phyloP scores from a whole-genome alignment of 208 protist genomes.

The Trypanosoma congolense region DNA sequence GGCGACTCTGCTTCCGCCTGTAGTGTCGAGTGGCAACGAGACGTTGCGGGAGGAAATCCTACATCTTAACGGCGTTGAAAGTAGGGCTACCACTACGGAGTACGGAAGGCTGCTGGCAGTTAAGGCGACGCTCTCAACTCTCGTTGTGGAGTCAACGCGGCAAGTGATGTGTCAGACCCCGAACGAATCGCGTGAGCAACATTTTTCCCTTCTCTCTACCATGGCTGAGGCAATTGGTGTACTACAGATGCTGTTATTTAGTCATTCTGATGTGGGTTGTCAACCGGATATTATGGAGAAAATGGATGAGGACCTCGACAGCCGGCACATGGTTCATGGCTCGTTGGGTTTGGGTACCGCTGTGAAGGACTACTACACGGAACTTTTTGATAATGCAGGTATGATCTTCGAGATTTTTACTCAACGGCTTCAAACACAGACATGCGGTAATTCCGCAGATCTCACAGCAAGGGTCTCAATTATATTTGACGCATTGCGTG shows the following conservation, averaged over 20 bases:
- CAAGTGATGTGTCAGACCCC: slow-evolving; percentile 11
- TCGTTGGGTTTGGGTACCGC: slow-evolving; percentile 1
- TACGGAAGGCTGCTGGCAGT: slow-evolving; percentile 10
- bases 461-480: slow-evolving; percentile 4
- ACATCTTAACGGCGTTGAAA: not conserved
- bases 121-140: slow-evolving; percentile 19
- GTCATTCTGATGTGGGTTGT: slow-evolving; percentile 24
- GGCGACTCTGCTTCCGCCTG: slow-evolving; percentile 9
- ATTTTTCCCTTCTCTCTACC: slow-evolving; percentile 17
- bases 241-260: slow-evolving; percentile 71
- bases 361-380: slow-evolving; percentile 20
- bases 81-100: not conserved
- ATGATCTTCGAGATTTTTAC: slow-evolving; percentile 10
- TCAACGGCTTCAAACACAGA: slow-evolving; percentile 1
- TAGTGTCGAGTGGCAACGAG: not conserved
- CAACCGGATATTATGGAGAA: not conserved
- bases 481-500: slow-evolving; percentile 15
- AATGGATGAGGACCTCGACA: slow-evolving; percentile 4
- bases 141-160: slow-evolving; percentile 18
- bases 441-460: not conserved
- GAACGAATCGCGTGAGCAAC: slow-evolving; percentile 12
- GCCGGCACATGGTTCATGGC: slow-evolving; percentile 6
- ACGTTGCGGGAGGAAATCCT: not conserved
- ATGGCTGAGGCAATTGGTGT: slow-evolving; percentile 54
- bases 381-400: slow-evolving; percentile 21